Base-by-base conservation (phyloP, 345 rosid species). In the Carallia brachiata region DNA sequence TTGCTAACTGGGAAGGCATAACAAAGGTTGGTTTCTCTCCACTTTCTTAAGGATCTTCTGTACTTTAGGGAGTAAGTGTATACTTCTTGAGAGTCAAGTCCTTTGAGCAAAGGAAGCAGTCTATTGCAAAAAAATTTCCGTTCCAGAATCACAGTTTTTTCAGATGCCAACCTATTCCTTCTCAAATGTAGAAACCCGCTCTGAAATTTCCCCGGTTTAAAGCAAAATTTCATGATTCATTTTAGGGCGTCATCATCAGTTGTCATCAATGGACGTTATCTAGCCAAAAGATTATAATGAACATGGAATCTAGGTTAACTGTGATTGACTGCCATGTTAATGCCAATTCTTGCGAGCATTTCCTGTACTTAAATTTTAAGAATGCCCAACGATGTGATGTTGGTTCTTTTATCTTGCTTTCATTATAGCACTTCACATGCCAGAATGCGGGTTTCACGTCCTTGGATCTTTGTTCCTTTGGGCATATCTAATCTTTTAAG, bases 1-100 rank as follows among this genome's bases (percentile, higher is more conserved):
- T 93, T 75, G 96, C 97, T 62, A 87, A 93, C 66, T 93, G 97
- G 97, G 97, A 93, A 77, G 97, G 97, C 83, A 93, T 93, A 32
- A 83, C 73, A 78, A 91, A 75, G 96, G 98, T 93, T 68, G 37
- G 82, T 64, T 62, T 66, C 64, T 68, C 66, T 61, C 66, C 17
- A 19, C 34, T 67, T 63, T 69, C 23, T 62, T 63, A 58, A 67
- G 36, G 61, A n/a, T 37, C 52, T 44, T 58, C 10, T 62, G 54
- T 36, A 18, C 62, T 32, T 56, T 32, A 47, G 52, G 60, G 62
- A 40, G 62, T 52, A 39, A 18, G 53, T 6, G 7, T 34, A 12
- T 17, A 31, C 31, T 23, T 6, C 1, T 50, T 34, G 31, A 9
- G 9, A 17, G 23, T 57, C 36, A 15, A 27, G 44, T 67, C 23